phyloP scores from a whole-genome alignment of 805 yeast species.

The Teunomyces atbi region DNA sequence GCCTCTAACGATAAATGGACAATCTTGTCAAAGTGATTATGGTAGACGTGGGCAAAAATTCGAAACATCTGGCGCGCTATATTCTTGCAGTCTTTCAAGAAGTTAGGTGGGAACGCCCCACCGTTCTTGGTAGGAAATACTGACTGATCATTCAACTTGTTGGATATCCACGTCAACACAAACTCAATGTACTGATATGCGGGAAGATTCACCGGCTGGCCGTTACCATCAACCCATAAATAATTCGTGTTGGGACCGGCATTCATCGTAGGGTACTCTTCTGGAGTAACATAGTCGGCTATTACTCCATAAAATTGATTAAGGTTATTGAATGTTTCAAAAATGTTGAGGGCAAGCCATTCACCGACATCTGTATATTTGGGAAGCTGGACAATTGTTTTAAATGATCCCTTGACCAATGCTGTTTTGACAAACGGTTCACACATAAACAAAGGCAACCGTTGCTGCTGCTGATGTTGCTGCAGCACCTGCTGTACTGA shows the following conservation, averaged over 20 bases:
- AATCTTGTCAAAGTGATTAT: slow-evolving; percentile 90
- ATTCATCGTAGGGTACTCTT: slow-evolving; percentile 87
- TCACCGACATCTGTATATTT: slow-evolving; percentile 92
- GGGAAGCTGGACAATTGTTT: slow-evolving; percentile 92
- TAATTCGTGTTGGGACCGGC: slow-evolving; percentile 94
- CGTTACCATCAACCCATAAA: slow-evolving; percentile 78
- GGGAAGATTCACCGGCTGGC: slow-evolving; percentile 81
- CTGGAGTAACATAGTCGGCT: slow-evolving; percentile 87
- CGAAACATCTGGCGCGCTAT: slow-evolving; percentile 91
- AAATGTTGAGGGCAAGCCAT: slow-evolving; percentile 92
- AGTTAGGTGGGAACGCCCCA: slow-evolving; percentile 83
- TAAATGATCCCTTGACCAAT: slow-evolving; percentile 92
- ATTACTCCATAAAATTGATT: slow-evolving; percentile 89
- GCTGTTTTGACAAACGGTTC: slow-evolving; percentile 95
- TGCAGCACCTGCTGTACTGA: slow-evolving; percentile 9
- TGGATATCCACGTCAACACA: slow-evolving; percentile 86
- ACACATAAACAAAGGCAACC: slow-evolving; percentile 68
- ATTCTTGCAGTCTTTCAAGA: slow-evolving; percentile 77
- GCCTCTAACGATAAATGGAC: slow-evolving; percentile 93
- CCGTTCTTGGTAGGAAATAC: slow-evolving; percentile 91
- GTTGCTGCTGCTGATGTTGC: slow-evolving; percentile 13
- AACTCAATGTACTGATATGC: slow-evolving; percentile 92
- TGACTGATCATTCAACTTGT: slow-evolving; percentile 83
- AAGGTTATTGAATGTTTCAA: slow-evolving; percentile 82
- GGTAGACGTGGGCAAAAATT: slow-evolving; percentile 91